A percentile compares a stretch with the other conserved stretches of the same genome.
Evolutionary conservation across 1,284 basidiomycete species (phyloP).

Genomic region (Fomes fomentarius): DNA sequence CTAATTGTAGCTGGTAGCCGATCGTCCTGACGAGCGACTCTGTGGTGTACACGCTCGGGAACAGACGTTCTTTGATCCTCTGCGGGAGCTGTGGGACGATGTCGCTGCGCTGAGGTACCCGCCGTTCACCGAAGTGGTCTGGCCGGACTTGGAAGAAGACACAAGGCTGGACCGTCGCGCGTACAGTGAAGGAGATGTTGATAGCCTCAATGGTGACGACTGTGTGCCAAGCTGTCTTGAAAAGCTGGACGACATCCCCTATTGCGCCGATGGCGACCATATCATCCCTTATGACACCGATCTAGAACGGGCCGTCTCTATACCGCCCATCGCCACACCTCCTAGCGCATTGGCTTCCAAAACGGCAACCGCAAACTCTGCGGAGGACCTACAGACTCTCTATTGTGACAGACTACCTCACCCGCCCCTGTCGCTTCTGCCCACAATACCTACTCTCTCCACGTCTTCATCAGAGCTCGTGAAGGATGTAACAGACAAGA

Average conservation of each 20-base stretch:
- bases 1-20: constrained; percentile 15
- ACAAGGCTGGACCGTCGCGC: constrained; percentile 17
- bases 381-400: no score
- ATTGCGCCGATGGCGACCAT: not conserved
- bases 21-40: constrained; percentile 15
- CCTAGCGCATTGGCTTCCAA: no score
- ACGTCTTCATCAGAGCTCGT: not conserved
- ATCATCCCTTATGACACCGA: not conserved
- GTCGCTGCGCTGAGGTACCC: constrained; percentile 17
- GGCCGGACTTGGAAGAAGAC: constrained; percentile 17
- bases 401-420: not conserved
- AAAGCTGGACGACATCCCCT: constrained; percentile 15
- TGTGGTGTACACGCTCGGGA: constrained; percentile 8
- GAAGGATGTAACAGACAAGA: not conserved
- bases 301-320: no score
- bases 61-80: constrained; percentile 20
- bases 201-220: not conserved
- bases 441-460: constrained; percentile 8
- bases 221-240: not conserved
- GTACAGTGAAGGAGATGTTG: constrained; percentile 8
- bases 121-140: constrained; percentile 15
- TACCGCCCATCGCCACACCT: no score
- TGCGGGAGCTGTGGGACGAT: constrained; percentile 19
- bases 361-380: no score
- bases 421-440: constrained; percentile 1